phyloP scores from a whole-genome alignment of 306 rosid genomes.

The Medicago truncatula region MtrunA17r5.0-ANR NC_053046.1:44355001-44355500 shows the following conservation, averaged over 20 bases:
- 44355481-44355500: not conserved
- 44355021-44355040: conserved; percentile 54
- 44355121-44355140: conserved; percentile 63
- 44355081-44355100: conserved; percentile 71
- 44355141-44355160: conserved; percentile 59
- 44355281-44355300: not conserved
- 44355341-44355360: conserved; percentile 19
- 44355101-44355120: conserved; percentile 81
- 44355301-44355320: not conserved
- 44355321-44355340: not conserved
- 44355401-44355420: conserved; percentile 73
- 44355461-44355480: conserved; percentile 5
- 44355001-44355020: conserved; percentile 6
- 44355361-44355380: conserved; percentile 61
- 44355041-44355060: conserved; percentile 94
- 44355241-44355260: not conserved
- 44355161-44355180: not conserved
- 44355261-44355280: not conserved
- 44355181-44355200: not conserved
- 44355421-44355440: conserved; percentile 76
- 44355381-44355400: conserved; percentile 77
- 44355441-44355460: conserved; percentile 53
- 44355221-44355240: conserved; percentile 1
- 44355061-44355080: conserved; percentile 84
- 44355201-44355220: not conserved